Evolutionary conservation across 1,284 basidiomycete species (phyloP).

Genomic region (Vanrija humicola): DNA sequence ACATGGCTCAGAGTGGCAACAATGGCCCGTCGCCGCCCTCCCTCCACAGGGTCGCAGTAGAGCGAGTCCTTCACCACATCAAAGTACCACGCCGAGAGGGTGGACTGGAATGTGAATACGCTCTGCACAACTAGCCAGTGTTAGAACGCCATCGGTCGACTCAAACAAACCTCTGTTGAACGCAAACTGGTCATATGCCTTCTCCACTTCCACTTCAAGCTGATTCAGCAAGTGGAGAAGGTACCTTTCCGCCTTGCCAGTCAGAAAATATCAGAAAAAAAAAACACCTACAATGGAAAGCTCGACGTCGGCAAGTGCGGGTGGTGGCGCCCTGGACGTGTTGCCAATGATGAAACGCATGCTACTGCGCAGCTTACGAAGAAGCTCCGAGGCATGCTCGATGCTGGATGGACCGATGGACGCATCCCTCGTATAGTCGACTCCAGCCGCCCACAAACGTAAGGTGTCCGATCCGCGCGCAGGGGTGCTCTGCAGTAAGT

Average conservation of each 20-base stretch:
- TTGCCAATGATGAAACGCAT: constrained; percentile 88
- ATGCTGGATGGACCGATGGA: constrained; percentile 77
- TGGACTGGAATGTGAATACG: constrained; percentile 49
- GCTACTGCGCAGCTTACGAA: constrained; percentile 84
- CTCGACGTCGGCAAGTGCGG: constrained; percentile 22
- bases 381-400: constrained; percentile 68
- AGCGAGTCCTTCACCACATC: constrained; percentile 87
- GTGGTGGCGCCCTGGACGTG: constrained; percentile 49
- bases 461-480: constrained; percentile 83
- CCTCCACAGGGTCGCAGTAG: constrained; percentile 65
- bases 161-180: constrained; percentile 70
- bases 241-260: constrained; percentile 74
- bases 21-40: constrained; percentile 60
- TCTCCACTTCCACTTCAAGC: constrained; percentile 64
- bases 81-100: constrained; percentile 68
- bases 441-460: constrained; percentile 86
- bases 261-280: constrained; percentile 54
- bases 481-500: constrained; percentile 60
- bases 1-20: constrained; percentile 73
- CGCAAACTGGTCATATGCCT: constrained; percentile 70
- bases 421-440: constrained; percentile 86
- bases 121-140: constrained; percentile 46
- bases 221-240: constrained; percentile 77
- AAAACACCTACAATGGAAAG: constrained; percentile 31
- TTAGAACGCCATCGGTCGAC: not conserved